Conservation (phyloP, 2,329 filamentous ascomycete genomes). For the Sclerotinia sclerotiorum region DNA sequence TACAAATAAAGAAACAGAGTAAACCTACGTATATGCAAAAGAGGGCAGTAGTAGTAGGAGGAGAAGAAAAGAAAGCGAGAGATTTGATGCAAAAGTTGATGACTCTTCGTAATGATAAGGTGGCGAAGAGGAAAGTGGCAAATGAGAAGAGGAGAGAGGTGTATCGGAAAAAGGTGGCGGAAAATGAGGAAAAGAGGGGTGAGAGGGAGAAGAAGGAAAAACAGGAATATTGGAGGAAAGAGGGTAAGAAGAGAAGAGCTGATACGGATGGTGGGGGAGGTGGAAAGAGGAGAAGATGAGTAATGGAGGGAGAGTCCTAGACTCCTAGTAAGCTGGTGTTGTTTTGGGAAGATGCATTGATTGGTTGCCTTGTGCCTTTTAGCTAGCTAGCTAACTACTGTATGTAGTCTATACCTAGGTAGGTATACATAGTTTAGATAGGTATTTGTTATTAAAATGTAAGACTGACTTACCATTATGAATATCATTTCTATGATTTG, state of each 20-base stretch:
- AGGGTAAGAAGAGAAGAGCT: slow-evolving; percentile 76
- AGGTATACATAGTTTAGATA: no score
- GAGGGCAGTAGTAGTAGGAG: slow-evolving; percentile 80
- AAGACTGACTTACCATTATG: neutral
- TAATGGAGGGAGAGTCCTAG: no score
- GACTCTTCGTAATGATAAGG: slow-evolving; percentile 86
- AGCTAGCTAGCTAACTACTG: neutral
- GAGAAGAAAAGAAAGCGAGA: slow-evolving; percentile 86
- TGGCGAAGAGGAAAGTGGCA: slow-evolving; percentile 76
- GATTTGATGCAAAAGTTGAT: slow-evolving; percentile 91
- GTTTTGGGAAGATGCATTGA: neutral
- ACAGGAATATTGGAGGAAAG: slow-evolving; percentile 88
- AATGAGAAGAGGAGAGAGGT: slow-evolving; percentile 83
- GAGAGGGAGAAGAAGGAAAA: slow-evolving; percentile 87
- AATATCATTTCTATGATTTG: no score
- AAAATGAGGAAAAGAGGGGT: slow-evolving; percentile 79
- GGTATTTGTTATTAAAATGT: slow-evolving; percentile 11
- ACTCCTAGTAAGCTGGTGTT: neutral
- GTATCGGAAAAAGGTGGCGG: slow-evolving; percentile 80
- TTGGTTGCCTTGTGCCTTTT: neutral
- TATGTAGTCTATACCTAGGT: no score
- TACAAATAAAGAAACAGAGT: slow-evolving; percentile 75
- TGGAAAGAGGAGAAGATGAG: slow-evolving; percentile 36
- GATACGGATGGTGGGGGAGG: slow-evolving; percentile 51
- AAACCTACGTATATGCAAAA: slow-evolving; percentile 90